phyloP scores from a whole-genome alignment of 2,329 filamentous ascomycete genomes.

The Fusarium sublunatum region DNA sequence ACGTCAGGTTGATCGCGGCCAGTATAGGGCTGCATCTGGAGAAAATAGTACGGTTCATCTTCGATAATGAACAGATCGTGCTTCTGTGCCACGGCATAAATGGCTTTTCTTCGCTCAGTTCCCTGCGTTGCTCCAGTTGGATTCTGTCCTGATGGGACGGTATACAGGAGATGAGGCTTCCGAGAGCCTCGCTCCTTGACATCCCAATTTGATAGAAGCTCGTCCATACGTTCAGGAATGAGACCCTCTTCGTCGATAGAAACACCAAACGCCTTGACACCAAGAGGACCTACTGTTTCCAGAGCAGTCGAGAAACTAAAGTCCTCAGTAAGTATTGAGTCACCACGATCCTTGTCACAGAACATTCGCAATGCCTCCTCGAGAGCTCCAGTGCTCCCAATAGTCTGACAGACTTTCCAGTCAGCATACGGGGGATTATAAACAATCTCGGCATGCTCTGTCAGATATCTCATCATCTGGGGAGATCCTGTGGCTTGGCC shows the following conservation, averaged over 20 bases:
- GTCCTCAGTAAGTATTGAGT: conserved; percentile 86
- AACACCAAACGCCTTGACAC: conserved; percentile 63
- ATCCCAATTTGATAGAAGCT: conserved; percentile 63
- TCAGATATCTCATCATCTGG: conserved; percentile 89
- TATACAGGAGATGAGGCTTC: conserved; percentile 68
- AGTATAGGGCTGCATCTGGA: conserved; percentile 85
- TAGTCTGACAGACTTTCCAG: conserved; percentile 85
- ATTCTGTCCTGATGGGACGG: conserved; percentile 83
- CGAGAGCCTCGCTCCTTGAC: conserved; percentile 55
- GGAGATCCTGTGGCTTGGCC: conserved; percentile 86
- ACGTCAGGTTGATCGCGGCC: conserved; percentile 61
- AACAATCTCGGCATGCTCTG: conserved; percentile 94
- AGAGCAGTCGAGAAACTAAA: conserved; percentile 86
- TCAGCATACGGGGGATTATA: conserved; percentile 88
- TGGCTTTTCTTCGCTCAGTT: conserved; percentile 70
- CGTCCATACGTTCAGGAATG: conserved; percentile 63
- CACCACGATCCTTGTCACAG: conserved; percentile 73
- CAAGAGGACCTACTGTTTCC: conserved; percentile 67
- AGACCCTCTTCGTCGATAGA: conserved; percentile 66
- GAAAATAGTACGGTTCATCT: conserved; percentile 94
- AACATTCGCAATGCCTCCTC: conserved; percentile 89
- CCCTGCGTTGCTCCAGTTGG: conserved; percentile 88
- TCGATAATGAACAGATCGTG: conserved; percentile 90
- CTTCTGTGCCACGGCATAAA: conserved; percentile 83
- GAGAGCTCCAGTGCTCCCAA: conserved; percentile 86